Evolutionary conservation across 1,284 basidiomycete genomes (phyloP), one percentile per base, ranked within the genome.

Genomic region (Pyrrhoderma noxium): DNA sequence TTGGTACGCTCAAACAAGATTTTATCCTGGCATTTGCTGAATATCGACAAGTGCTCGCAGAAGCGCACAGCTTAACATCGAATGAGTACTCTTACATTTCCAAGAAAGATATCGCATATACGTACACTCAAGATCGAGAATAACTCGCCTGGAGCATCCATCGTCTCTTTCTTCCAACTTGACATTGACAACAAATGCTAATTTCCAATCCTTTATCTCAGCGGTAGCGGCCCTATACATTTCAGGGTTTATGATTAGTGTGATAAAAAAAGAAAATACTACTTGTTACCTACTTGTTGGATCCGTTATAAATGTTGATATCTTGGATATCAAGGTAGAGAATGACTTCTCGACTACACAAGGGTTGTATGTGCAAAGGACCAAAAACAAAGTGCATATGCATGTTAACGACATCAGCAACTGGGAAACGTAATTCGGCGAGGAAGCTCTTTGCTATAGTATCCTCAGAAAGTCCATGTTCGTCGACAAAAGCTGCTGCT

Each of bases 281-380:
- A 52, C 61, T 34, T 31, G 7, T 31, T 11, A 11, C 27, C 11
- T 49, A 65, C 63, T 19, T 34, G 8, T 55, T 48, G 49, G 64
- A 64, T 31, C 62, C 61, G 13, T 22, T 36, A 54, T 62, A 65
- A 53, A 65, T 64, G 16, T 52, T 34, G n/a, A 64, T 52, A 27
- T 64, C 62, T 38, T 64, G 59, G 35, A 67, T 53, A 39, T 57
- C 56, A 56, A 66, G 63, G 52, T 59, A 60, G 2, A 67, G 18
- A 19, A 68, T 54, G n/a, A 63, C 61, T 54, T 68, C 67, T n/a
- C 55, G 56, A 18, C 60, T 51, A 54, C 67, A 68, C 11, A 67
- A 50, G 2, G 64, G 59, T 21, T 57, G 55, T 52, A 68, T 58
- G 22, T 56, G 56, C 3, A 66, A 64, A 2, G 64, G 55, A 5